These are phyloP conservation scores for Xenoacremonium recifei DNA, from an alignment of 2,329 filamentous ascomycete genomes.

Conservation along the genomic window DNA sequence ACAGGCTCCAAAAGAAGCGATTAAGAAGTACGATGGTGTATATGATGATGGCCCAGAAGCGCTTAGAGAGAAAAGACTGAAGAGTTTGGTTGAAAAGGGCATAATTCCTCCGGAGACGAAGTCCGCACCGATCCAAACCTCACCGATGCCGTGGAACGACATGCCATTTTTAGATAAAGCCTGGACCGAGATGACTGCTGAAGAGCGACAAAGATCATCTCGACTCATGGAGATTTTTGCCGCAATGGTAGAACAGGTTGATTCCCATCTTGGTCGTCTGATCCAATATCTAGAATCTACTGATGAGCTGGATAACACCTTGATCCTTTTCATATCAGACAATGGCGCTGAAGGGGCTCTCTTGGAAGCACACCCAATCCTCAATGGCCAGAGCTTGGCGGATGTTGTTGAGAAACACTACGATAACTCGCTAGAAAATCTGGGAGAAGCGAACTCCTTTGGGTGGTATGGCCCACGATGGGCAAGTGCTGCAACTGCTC, in stretches of 20 bases:
- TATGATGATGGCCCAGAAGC: constrained; percentile 49
- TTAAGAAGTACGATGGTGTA: constrained; percentile 45
- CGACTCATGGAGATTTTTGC: constrained; percentile 42
- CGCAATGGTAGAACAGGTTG: constrained; percentile 53
- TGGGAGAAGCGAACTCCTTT: constrained; percentile 54
- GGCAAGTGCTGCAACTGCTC: constrained; percentile 40
- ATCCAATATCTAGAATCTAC: constrained; percentile 45
- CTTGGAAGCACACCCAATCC: constrained; percentile 55
- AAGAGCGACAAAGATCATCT: not conserved
- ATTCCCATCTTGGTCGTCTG: constrained; percentile 48
- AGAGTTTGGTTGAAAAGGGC: constrained; percentile 38
- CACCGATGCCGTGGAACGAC: no score
- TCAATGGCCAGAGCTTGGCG: constrained; percentile 1
- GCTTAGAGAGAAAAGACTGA: constrained; percentile 40
- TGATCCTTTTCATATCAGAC: constrained; percentile 53
- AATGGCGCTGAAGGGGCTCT: constrained; percentile 53
- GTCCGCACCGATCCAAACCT: constrained; percentile 7
- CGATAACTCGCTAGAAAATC: constrained; percentile 46
- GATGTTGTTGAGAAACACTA: constrained; percentile 36
- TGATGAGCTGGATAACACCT: constrained; percentile 51
- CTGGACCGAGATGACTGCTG: constrained; percentile 11
- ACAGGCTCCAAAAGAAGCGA: constrained; percentile 45
- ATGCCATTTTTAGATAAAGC: not conserved
- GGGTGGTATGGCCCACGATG: constrained; percentile 59
- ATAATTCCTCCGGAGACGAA: constrained; percentile 29